phyloP scores from a whole-genome alignment of 2,329 filamentous ascomycete species.

The Colletotrichum abscissum region DNA sequence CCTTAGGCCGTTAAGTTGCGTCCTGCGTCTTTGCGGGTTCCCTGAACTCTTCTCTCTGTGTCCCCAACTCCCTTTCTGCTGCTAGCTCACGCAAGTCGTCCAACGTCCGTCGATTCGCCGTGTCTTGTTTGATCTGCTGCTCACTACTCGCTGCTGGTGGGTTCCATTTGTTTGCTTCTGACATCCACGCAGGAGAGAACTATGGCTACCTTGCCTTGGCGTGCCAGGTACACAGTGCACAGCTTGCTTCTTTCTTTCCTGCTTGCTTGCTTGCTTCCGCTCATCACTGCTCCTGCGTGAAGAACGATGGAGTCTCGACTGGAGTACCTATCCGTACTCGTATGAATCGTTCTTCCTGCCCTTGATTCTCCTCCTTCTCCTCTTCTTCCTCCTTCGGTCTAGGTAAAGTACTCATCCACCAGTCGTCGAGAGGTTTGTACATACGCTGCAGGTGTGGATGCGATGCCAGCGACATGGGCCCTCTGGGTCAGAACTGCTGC shows the following conservation, averaged over 20 bases:
- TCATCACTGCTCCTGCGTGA: neutral
- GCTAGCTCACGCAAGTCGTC: neutral
- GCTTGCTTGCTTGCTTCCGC: neutral
- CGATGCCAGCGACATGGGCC: constrained; percentile 33
- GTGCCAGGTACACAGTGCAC: neutral
- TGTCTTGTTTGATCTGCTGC: neutral
- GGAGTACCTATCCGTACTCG: neutral
- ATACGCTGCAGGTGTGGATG: constrained; percentile 15
- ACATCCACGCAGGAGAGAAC: neutral
- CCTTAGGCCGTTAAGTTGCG: constrained; percentile 7
- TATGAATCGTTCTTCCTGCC: neutral
- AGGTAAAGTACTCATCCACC: constrained; percentile 2
- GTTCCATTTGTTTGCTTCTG: constrained; percentile 7
- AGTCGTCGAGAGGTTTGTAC: neutral
- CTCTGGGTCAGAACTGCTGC: constrained; percentile 32
- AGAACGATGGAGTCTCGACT: constrained; percentile 1
- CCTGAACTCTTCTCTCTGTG: neutral
- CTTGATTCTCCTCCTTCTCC: neutral
- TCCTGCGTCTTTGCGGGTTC: constrained; percentile 10
- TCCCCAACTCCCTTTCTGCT: neutral
- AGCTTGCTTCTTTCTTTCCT: neutral
- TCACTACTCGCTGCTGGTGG: neutral
- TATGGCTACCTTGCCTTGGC: neutral
- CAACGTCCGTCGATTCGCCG: neutral
- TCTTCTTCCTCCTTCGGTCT: neutral